Conservation (phyloP, 495 filamentous ascomycete species). For the Aspergillus funiculosus region DNA sequence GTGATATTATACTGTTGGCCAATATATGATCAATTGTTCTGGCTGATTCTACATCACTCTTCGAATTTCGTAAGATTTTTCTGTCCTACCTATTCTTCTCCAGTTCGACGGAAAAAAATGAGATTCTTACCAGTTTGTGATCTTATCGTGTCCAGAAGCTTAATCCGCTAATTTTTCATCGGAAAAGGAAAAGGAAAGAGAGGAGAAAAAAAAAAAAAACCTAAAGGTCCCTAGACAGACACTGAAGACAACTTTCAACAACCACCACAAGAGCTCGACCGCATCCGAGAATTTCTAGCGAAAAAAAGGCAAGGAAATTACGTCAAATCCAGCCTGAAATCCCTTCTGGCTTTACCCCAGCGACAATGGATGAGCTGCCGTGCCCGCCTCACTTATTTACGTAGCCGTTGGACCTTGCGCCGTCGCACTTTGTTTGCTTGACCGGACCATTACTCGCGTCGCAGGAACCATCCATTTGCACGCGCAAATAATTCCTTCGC, state of each 20-base stretch:
- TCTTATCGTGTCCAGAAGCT: not conserved
- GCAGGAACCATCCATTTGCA: conserved; percentile 11
- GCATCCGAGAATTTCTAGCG: not conserved
- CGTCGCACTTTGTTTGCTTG: conserved; percentile 22
- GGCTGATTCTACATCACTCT: conserved; percentile 2
- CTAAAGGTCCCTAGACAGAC: not conserved
- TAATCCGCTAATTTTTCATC: not conserved
- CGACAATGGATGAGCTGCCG: conserved; percentile 39
- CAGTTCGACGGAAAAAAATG: not conserved
- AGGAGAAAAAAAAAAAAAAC: conserved; percentile 1
- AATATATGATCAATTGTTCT: conserved; percentile 8
- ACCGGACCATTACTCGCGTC: conserved; percentile 13
- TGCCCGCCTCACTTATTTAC: conserved; percentile 26
- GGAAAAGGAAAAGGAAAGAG: not conserved
- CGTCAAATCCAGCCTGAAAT: not conserved
- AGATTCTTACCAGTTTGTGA: not conserved
- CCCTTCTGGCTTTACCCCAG: conserved; percentile 6
- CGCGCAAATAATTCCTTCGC: conserved; percentile 5
- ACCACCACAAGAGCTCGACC: conserved; percentile 3
- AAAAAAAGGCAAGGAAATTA: not conserved
- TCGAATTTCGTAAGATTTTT: conserved; percentile 1
- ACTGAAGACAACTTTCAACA: not conserved
- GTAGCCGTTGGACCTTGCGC: conserved; percentile 27
- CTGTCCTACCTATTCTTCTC: not conserved
- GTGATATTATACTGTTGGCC: conserved; percentile 5